Conservation (phyloP, 805 yeast species). For the Suhomyces pyralidae region DNA sequence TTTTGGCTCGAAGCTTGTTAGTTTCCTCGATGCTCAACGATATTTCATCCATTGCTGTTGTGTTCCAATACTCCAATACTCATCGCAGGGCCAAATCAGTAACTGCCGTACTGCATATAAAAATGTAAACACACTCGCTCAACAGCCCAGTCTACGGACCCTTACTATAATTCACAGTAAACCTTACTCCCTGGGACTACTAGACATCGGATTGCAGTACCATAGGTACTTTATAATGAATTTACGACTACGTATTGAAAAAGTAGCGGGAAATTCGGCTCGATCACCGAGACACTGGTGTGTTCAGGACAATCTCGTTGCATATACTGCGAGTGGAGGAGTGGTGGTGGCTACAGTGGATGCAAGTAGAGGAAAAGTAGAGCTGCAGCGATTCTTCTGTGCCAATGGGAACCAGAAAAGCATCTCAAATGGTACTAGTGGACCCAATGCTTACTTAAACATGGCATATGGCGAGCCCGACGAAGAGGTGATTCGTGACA, state of each 20-base stretch:
- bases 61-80: background rate
- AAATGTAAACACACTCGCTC: background rate
- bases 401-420: constrained; percentile 31
- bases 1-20: constrained; percentile 33
- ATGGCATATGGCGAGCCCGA: constrained; percentile 15
- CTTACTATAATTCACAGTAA: background rate
- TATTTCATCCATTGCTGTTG: constrained; percentile 5
- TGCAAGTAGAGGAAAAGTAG: constrained; percentile 13
- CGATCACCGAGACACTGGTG: constrained; percentile 38
- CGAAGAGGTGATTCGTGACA: constrained; percentile 21
- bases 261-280: constrained; percentile 47
- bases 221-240: background rate
- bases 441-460: constrained; percentile 29
- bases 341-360: constrained; percentile 47
- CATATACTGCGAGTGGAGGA: constrained; percentile 59
- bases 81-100: background rate
- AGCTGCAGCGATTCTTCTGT: constrained; percentile 49
- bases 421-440: background rate
- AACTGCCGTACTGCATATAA: background rate
- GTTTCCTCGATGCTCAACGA: constrained; percentile 42
- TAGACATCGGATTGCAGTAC: background rate
- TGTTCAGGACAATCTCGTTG: constrained; percentile 40
- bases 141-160: background rate
- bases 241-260: background rate
- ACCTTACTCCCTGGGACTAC: too few relatives aligned